phyloP scores from a whole-genome alignment of 2,329 filamentous ascomycete genomes.

The Aureobasidium uvarum region DNA sequence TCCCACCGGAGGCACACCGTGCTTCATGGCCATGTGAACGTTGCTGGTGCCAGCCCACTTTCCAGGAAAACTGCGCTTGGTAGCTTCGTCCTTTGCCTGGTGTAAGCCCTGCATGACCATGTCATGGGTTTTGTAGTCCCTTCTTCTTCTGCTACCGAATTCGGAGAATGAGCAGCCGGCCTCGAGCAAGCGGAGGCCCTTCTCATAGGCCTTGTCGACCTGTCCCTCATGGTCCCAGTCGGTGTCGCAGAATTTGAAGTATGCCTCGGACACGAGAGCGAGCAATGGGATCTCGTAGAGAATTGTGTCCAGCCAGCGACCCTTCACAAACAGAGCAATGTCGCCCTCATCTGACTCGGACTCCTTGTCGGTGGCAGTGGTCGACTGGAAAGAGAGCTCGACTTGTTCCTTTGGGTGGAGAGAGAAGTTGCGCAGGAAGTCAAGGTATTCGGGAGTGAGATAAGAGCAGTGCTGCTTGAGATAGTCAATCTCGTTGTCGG shows the following conservation, averaged over 20 bases:
- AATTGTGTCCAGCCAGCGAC: conserved; percentile 91
- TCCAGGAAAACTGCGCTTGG: conserved; percentile 60
- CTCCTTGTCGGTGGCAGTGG: conserved; percentile 31
- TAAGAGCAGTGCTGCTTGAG: conserved; percentile 78
- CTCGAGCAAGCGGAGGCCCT: conserved; percentile 74
- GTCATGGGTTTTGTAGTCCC: conserved; percentile 94
- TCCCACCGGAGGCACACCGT: conserved; percentile 77
- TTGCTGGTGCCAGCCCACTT: conserved; percentile 89
- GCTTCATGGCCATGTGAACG: conserved; percentile 94
- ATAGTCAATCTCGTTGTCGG: conserved; percentile 75
- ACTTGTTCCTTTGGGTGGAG: conserved; percentile 81
- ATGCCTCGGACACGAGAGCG: conserved; percentile 89
- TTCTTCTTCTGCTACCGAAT: conserved; percentile 83
- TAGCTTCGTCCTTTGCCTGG: conserved; percentile 66
- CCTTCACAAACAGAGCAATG: conserved; percentile 72
- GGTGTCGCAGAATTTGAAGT: conserved; percentile 93
- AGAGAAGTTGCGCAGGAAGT: conserved; percentile 77
- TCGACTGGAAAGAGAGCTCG: conserved; percentile 61
- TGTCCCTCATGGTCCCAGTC: conserved; percentile 91
- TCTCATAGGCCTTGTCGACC: conserved; percentile 77
- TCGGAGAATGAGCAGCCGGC: conserved; percentile 88
- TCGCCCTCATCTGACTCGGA: conserved; percentile 69
- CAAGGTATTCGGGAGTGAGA: conserved; percentile 72
- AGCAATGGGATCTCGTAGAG: conserved; percentile 96
- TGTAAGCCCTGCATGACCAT: conserved; percentile 85